Base-by-base conservation (phyloP, 805 yeast species). In the Teunomyces kruisii region DNA sequence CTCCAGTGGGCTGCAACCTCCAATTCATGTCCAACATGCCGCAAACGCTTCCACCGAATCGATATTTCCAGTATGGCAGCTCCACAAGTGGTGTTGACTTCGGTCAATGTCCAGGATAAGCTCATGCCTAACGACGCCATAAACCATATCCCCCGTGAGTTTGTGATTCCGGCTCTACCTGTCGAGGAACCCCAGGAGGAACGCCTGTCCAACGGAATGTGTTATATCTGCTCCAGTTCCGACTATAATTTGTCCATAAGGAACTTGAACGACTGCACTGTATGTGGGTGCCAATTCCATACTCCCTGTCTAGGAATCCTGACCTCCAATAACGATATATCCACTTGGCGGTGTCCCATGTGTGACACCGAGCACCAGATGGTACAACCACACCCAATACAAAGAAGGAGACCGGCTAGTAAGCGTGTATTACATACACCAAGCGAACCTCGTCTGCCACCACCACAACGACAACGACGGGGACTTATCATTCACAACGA, bases 21-120 rank as follows among this genome's bases (percentile, higher is more conserved):
- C 17, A 79, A 78, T 56, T 70, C 75, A 43, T 81, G 87, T 55
- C 88, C 88, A 2, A 76, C 81, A 4, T 82, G 88, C 54, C 75
- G 88, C 15, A 54, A 69, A 26, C 64, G 65, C 36, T 81, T 72
- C 54, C 59, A 71, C 39, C 48, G 61, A 19, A 62, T 78, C 22
- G 67, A 70, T 41, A 46, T 67, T 3, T 53, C 64, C 17, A 57
- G 57, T n/a, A 42, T 9, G 16, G 24, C 13, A 9, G 6, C 30
- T 15, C 40, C 40, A 38, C 32, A 28, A 8, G 13, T 12, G 9
- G 32, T 38, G 15, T 4, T 26, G 14, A 38, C 5, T 6, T 15
- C 30, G 10, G 26, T 64, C 9, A 27, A 44, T 1, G 59, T 71
- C 3, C 56, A 63, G 43, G 74, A 71, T 47, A 60, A 55, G 41